phyloP scores from a whole-genome alignment of 768 basidiomycete genomes.

The Suillus tomentosus region DNA sequence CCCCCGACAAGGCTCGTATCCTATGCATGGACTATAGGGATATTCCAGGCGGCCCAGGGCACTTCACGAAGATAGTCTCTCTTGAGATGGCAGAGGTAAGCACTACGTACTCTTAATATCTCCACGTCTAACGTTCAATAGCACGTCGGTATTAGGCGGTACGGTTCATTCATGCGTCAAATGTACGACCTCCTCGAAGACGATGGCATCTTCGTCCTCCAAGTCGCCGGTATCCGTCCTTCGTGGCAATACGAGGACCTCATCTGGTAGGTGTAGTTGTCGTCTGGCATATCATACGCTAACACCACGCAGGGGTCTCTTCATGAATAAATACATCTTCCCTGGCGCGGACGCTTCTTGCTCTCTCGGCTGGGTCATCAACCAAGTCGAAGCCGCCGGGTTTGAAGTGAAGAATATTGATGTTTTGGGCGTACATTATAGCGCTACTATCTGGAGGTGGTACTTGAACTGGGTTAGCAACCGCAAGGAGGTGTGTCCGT shows the following conservation, averaged over 20 bases:
- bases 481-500: conserved; percentile 66
- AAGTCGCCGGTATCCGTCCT: conserved; percentile 96
- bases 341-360: conserved; percentile 97
- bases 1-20: conserved; percentile 78
- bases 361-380: conserved; percentile 93
- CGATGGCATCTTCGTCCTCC: conserved; percentile 91
- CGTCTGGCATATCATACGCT: background rate
- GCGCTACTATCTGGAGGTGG: conserved; percentile 88
- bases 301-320: conserved; percentile 67
- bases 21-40: conserved; percentile 93
- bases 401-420: conserved; percentile 98
- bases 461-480: conserved; percentile 97
- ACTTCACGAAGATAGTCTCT: conserved; percentile 92
- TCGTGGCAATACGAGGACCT: conserved; percentile 99
- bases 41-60: conserved; percentile 72
- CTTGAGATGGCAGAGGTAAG: conserved; percentile 97
- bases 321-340: conserved; percentile 99
- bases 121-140: conserved; percentile 26
- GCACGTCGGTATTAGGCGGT: conserved; percentile 96
- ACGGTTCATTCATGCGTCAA: conserved; percentile 84
- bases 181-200: conserved; percentile 94
- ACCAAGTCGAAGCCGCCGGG: conserved; percentile 83
- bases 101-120: background rate
- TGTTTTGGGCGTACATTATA: conserved; percentile 97
- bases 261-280: conserved; percentile 62